A percentile compares a stretch with the other conserved stretches of the same genome.
Evolutionary conservation across 495 filamentous ascomycete species (phyloP).

Genomic region (Aspergillus sclerotioniger): DNA sequence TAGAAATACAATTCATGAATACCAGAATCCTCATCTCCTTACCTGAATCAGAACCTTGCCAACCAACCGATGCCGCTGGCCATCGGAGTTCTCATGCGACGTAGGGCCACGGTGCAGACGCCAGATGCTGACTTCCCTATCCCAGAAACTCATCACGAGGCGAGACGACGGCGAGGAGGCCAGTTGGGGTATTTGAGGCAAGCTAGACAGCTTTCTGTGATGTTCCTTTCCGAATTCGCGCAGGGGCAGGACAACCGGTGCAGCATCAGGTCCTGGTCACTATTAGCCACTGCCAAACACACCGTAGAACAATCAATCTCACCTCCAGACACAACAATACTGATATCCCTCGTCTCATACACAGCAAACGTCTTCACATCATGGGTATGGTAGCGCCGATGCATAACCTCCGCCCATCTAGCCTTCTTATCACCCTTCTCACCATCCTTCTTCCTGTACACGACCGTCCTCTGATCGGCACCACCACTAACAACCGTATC

Average conservation of each 20-base stretch:
- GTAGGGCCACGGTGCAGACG: constrained; percentile 48
- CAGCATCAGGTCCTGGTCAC: constrained; percentile 73
- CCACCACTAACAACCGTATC: constrained; percentile 85
- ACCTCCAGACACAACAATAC: constrained; percentile 91
- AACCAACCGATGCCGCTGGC: constrained; percentile 56
- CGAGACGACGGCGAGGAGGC: constrained; percentile 67
- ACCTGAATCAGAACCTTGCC: constrained; percentile 67
- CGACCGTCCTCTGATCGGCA: constrained; percentile 80
- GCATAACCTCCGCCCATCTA: constrained; percentile 82
- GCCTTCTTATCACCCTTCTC: constrained; percentile 55
- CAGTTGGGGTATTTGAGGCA: constrained; percentile 74
- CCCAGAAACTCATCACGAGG: constrained; percentile 90
- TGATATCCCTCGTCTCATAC: constrained; percentile 79
- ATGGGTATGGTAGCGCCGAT: constrained; percentile 79
- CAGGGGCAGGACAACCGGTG: constrained; percentile 76
- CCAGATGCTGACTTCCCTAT: constrained; percentile 84
- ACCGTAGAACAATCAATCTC: constrained; percentile 22
- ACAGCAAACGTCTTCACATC: constrained; percentile 95
- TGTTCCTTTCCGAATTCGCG: constrained; percentile 77
- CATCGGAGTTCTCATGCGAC: constrained; percentile 42
- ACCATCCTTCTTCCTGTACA: constrained; percentile 62
- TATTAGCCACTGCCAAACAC: constrained; percentile 31
- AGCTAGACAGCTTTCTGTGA: constrained; percentile 70
- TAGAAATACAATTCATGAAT: not conserved
- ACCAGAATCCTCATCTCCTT: constrained; percentile 5